Percentiles rank a stretch among this genome's conserved stretches.
phyloP scores from a whole-genome alignment of 2,329 filamentous ascomycete species.

The Fusarium tricinctum region DNA sequence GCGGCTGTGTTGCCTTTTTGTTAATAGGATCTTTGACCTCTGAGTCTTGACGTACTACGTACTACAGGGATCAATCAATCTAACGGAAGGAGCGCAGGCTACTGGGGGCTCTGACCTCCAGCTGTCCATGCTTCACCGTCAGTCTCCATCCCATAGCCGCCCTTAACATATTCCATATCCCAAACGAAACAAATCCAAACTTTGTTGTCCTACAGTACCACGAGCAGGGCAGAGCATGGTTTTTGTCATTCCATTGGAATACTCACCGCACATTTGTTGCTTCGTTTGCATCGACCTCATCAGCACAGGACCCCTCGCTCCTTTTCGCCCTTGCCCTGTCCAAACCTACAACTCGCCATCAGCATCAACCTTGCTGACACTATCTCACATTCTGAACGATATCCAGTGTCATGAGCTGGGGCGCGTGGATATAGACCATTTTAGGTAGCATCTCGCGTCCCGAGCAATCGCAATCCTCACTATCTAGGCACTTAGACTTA shows the following conservation, averaged over 20 bases:
- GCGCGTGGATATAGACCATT: conserved; percentile 42
- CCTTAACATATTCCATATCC: conserved; percentile 25
- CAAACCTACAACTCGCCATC: conserved; percentile 27
- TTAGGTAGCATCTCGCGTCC: conserved; percentile 52
- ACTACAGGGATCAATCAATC: conserved; percentile 35
- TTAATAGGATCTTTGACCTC: conserved; percentile 32
- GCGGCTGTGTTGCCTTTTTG: conserved; percentile 25
- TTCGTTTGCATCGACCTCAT: conserved; percentile 18
- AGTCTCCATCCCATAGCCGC: conserved; percentile 31
- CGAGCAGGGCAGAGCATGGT: conserved; percentile 5
- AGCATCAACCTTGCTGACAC: conserved; percentile 35
- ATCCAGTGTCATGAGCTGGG: conserved; percentile 51
- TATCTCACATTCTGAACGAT: conserved; percentile 26
- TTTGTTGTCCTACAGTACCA: conserved; percentile 31
- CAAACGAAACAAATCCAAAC: conserved; percentile 16
- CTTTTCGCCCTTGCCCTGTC: conserved; percentile 41
- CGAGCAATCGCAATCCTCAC: conserved; percentile 40
- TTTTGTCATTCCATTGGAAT: conserved; percentile 34
- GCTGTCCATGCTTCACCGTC: conserved; percentile 41
- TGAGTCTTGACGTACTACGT: background rate
- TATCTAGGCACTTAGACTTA: conserved; percentile 22
- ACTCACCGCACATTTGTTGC: conserved; percentile 33
- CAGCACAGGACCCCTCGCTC: conserved; percentile 24
- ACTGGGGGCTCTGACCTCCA: conserved; percentile 32
- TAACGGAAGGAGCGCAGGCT: conserved; percentile 20